Base-by-base conservation (phyloP, 805 yeast genomes). In the Metschnikowia proteae region DNA sequence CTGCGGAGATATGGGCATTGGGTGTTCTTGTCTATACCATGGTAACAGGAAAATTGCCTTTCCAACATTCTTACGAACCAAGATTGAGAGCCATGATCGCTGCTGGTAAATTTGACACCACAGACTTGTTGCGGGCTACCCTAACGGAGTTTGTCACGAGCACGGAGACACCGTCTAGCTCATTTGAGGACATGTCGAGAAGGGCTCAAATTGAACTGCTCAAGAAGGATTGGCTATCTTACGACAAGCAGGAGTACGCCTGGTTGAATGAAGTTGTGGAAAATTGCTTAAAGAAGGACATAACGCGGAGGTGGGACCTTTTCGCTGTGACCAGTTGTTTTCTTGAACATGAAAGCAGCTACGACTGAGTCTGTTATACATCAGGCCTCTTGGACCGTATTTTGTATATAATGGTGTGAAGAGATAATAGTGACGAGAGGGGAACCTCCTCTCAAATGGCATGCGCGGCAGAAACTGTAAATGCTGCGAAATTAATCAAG, bases 1-100 rank as follows among this genome's bases (percentile, higher is more conserved):
- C 80, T 35, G 84, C 91, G 1, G 98, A 91, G 66, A 76, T 88
- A 4, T 91, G 97, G 97, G 96, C 97, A 0, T 74, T 87, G 39
- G 98, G 97, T 3, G 87, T 90, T 0, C 68, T 86, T 53, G 57
- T 85, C 3, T 90, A 80, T 64, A 82, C 95, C 1, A 78, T 89
- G 80, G 66, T 83, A 28, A 77, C 81, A 25, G 91, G 95, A 0
- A 79, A 76, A 53, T 65, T 91, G 44, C 97, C 97, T 0, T 91
- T 91, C 68, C 82, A 81, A 51, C 96, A 90, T 61, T 79, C 79
- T n/a, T 86, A 83, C 62, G 90, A 87, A 58, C 96, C 96, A 8
- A 71, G 90, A 53, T 70, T 91, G 52, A 76, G 88, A 36, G 80
- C 86, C 9, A 77, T 82, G 72, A 91, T 91, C 38, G 66, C 82